Conservation (phyloP, 441 rosid genomes). For the Croton laevigatus region DNA sequence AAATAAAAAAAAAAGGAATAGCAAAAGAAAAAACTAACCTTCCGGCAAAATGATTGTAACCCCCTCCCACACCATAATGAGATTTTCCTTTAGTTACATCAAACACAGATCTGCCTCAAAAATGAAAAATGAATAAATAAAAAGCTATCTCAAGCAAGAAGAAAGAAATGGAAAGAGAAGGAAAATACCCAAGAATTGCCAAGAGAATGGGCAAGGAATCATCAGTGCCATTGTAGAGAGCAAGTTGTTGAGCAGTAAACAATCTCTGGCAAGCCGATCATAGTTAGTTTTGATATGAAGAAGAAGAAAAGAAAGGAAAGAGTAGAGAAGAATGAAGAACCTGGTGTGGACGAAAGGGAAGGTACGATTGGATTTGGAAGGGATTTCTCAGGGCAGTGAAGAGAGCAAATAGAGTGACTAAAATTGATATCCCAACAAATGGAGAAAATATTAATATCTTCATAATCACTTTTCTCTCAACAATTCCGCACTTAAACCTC, state of each 20-base stretch:
- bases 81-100: conserved; percentile 90
- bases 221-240: conserved; percentile 76
- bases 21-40: conserved; percentile 45
- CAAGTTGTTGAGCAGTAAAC: conserved; percentile 63
- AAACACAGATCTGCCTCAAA: conserved; percentile 66
- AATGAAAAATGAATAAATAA: not conserved
- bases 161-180: not conserved
- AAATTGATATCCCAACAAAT: no score
- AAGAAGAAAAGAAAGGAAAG: no score
- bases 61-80: conserved; percentile 81
- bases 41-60: conserved; percentile 90
- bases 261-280: conserved; percentile 38
- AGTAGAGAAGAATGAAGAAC: no score
- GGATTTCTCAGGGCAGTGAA: no score
- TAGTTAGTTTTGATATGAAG: no score
- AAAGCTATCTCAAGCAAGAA: not conserved
- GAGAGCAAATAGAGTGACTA: no score
- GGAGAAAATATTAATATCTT: no score
- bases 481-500: no score
- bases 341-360: no score
- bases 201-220: conserved; percentile 62
- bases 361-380: no score
- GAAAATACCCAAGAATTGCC: conserved; percentile 78
- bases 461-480: no score
- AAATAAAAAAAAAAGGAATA: not conserved